Evolutionary conservation across 2,329 filamentous ascomycete species (phyloP).

Genomic region (Ophiocordyceps camponoti-leonardi): DNA sequence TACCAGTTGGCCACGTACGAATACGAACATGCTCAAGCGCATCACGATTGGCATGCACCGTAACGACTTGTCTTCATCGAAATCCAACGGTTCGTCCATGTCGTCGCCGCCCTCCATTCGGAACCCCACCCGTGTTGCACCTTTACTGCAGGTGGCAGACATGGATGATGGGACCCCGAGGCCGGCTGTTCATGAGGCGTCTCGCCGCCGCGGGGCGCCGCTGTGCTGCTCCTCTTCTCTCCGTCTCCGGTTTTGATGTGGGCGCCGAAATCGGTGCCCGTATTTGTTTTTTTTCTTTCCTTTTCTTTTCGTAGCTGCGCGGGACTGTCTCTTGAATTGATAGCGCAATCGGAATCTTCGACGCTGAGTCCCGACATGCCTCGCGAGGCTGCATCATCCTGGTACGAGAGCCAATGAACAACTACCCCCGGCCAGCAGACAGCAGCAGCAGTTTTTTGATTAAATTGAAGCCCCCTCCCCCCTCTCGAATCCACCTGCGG

Average conservation of each 20-base stretch:
- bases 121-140: not conserved
- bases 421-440: not conserved
- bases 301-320: not conserved
- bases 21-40: too few species aligned
- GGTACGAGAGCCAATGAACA: not conserved
- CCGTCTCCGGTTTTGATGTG: not conserved
- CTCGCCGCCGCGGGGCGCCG: not conserved
- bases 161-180: not conserved
- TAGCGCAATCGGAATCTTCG: not conserved
- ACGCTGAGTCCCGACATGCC: not conserved
- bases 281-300: too few species aligned
- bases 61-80: not conserved
- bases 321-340: too few species aligned
- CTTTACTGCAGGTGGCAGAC: not conserved
- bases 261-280: not conserved
- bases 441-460: not conserved
- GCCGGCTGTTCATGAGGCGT: not conserved
- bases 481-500: not conserved
- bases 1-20: too few species aligned
- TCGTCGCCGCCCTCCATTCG: not conserved
- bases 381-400: not conserved
- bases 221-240: not conserved
- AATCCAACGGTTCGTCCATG: not conserved
- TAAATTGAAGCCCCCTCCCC: not conserved
- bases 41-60: too few species aligned